Conservation (phyloP, 225 moss, liverwort and hornwort species). For the Marchantia paleacea region DNA sequence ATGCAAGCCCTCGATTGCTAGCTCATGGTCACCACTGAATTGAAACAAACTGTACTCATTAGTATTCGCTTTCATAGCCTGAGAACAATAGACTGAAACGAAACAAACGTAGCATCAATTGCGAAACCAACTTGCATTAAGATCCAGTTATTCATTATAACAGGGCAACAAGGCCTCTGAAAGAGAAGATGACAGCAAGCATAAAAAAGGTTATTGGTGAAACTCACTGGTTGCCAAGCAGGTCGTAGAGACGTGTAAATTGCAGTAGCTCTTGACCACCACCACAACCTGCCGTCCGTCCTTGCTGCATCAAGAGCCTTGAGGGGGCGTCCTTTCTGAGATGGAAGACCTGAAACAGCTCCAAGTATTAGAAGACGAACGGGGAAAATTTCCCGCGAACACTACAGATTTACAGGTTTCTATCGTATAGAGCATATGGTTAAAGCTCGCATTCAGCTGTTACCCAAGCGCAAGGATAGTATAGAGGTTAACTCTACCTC, state of each 20-base stretch:
- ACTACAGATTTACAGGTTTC: not conserved
- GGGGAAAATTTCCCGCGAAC: not conserved
- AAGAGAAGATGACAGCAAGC: not conserved
- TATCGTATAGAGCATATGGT: not conserved
- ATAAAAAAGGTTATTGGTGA: not conserved
- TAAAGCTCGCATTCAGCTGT: not conserved
- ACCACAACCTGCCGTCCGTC: slow-evolving; percentile 7
- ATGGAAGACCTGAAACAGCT: slow-evolving; percentile 54
- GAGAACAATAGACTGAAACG: too few species aligned
- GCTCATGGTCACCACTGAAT: slow-evolving; percentile 83
- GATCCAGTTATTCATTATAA: not conserved
- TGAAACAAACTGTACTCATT: not conserved
- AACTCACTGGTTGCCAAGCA: slow-evolving; percentile 78
- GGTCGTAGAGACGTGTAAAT: slow-evolving; percentile 70
- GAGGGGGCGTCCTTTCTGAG: slow-evolving; percentile 48
- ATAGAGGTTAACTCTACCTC: slow-evolving; percentile 50
- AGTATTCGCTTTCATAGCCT: not conserved
- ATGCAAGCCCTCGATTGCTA: slow-evolving; percentile 67
- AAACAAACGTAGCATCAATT: too few species aligned
- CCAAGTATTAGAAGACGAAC: not conserved
- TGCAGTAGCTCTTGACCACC: slow-evolving; percentile 43
- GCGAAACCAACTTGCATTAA: not conserved
- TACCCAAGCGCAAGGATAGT: not conserved
- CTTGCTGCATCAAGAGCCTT: slow-evolving; percentile 46
- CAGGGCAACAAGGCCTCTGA: too few species aligned